Conservation (phyloP, 495 filamentous ascomycete genomes). For the Penicillium crystallinum region DNA sequence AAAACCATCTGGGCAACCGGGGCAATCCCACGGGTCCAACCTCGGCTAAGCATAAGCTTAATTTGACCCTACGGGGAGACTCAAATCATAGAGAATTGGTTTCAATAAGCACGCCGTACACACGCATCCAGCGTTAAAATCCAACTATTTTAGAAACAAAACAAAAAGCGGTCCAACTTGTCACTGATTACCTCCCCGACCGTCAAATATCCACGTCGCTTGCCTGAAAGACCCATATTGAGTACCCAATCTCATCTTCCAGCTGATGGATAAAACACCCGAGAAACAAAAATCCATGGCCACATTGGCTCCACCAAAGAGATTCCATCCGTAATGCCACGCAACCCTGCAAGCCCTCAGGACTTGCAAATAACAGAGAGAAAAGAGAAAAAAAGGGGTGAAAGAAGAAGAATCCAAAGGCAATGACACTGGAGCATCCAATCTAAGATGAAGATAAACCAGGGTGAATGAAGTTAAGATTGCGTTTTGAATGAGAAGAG, state of each 20-base stretch:
- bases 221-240: constrained; percentile 2
- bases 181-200: constrained; percentile 17
- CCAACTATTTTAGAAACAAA: constrained; percentile 19
- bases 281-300: constrained; percentile 3
- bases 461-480: constrained; percentile 18
- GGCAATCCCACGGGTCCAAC: too few species aligned
- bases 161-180: constrained; percentile 8
- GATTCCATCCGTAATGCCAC: constrained; percentile 2
- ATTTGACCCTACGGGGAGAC: not conserved
- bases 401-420: constrained; percentile 2
- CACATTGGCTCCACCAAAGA: constrained; percentile 2
- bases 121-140: constrained; percentile 15
- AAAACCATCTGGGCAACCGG: too few species aligned
- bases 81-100: constrained; percentile 4
- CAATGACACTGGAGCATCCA: not conserved
- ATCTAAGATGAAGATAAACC: constrained; percentile 11
- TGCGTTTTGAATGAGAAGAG: constrained; percentile 23
- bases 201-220: constrained; percentile 2
- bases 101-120: constrained; percentile 13
- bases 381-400: not conserved
- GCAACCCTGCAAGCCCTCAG: not conserved
- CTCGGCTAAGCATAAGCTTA: constrained; percentile 9
- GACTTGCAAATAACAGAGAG: not conserved
- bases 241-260: constrained; percentile 4
- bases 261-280: constrained; percentile 4